Evolutionary conservation across 257 asterid genomes (phyloP), one percentile per base, ranked within the genome.

Genomic region (Fraxinus americana): DNA sequence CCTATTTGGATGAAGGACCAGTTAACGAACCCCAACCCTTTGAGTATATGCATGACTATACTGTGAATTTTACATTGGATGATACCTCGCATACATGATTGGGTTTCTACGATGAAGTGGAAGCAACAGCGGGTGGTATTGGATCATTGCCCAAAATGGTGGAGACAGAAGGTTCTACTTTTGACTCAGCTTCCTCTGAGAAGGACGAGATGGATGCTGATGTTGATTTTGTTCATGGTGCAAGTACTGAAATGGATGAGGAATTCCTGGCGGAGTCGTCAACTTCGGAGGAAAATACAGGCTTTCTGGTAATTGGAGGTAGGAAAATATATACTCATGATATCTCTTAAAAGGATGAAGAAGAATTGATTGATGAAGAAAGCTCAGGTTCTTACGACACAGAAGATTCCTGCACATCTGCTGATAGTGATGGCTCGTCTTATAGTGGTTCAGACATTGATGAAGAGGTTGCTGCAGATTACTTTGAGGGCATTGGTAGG

Each of bases 381-480:
- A 82, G 83, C 76, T 85, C 90, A 3, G 89, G 79, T 41, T 89
- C 92, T 66, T 83, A 92, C 6, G 90, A 35, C 36, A 80, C 91
- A 6, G 94, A 83, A 67, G 94, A 87, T 81, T 79, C 90, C 71
- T 77, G 87, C 21, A 83, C 73, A 66, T 78, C 90, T 30, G 87
- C 92, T 30, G 97, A 85, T 35, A 85, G 86, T 79, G 91, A 81
- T 68, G 86, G 78, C 39, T 70, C 77, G 48, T 88, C 91, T n/a
- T 85, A 83, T 75, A 90, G 91, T 81, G 92, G 86, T 82, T 89
- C 97, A 67, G 94, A 91, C 73, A 73, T 95, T 57, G 97, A 95
- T 75, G 98, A 90, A 27, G 98, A 86, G 77, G 88, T 95, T 72
- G 99, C 97, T 80, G 92, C 84, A 50, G 98, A 95, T 92, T 95